Conservation (phyloP, 139 green algal species). For the Chloropicon primus region DNA sequence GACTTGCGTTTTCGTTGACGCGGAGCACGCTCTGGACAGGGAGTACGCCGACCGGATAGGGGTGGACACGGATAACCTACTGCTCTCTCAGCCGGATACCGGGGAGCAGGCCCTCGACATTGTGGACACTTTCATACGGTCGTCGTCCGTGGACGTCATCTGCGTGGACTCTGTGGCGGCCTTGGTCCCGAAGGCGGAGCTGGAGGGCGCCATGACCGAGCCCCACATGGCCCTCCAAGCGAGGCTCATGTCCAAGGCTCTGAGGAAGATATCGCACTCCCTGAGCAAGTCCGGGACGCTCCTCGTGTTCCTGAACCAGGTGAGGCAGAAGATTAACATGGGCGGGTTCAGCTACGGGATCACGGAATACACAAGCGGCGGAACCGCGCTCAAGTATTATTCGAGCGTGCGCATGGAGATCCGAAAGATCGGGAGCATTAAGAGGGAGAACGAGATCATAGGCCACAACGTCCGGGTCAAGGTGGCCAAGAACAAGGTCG, state of each 20-base stretch:
- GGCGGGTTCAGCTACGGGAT: conserved; percentile 80
- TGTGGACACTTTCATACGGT: conserved; percentile 61
- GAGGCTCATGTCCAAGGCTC: conserved; percentile 75
- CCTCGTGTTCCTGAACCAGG: conserved; percentile 89
- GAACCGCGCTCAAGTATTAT: conserved; percentile 93
- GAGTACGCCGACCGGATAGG: conserved; percentile 22
- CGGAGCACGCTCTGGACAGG: conserved; percentile 85
- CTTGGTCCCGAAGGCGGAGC: conserved; percentile 70
- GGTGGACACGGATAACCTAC: conserved; percentile 45
- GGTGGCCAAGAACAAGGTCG: conserved; percentile 91
- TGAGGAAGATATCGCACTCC: conserved; percentile 79
- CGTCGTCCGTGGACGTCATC: conserved; percentile 59
- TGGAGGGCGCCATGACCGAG: conserved; percentile 79
- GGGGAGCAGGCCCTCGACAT: conserved; percentile 74
- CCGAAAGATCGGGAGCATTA: not conserved
- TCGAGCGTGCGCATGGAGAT: conserved; percentile 33
- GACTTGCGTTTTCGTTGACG: conserved; percentile 73
- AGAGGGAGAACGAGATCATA: conserved; percentile 1
- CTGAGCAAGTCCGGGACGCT: conserved; percentile 55
- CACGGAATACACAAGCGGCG: conserved; percentile 80
- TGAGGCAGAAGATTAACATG: conserved; percentile 57
- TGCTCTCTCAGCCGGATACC: conserved; percentile 61
- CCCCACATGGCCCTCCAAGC: conserved; percentile 69
- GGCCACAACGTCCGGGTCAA: conserved; percentile 28
- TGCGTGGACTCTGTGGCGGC: conserved; percentile 71